Percentiles rank a stretch among this genome's conserved stretches.
phyloP scores from a whole-genome alignment of 805 yeast species.

The Middelhovenomyces tepae region DNA sequence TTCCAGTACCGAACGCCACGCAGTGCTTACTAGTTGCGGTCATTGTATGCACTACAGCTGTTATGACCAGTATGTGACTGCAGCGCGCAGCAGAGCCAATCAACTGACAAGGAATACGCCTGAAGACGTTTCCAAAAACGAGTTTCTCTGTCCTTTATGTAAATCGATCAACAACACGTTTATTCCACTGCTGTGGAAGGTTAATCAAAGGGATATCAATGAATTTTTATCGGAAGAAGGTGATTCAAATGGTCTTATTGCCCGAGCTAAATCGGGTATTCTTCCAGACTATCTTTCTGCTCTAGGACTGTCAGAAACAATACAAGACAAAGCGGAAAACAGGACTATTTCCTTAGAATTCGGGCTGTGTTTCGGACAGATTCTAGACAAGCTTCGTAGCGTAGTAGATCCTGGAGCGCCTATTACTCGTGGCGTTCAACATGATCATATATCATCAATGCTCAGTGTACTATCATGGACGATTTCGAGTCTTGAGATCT shows the following conservation, averaged over 20 bases:
- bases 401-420: too few species aligned
- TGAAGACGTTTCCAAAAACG: conserved; percentile 59
- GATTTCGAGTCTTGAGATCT: conserved; percentile 56
- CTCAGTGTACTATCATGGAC: conserved; percentile 39
- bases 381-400: too few species aligned
- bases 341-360: too few species aligned
- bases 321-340: too few species aligned
- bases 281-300: too few species aligned
- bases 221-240: too few species aligned
- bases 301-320: too few species aligned
- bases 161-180: conserved; percentile 78
- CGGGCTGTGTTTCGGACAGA: too few species aligned
- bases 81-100: conserved; percentile 46
- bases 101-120: conserved; percentile 81
- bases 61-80: conserved; percentile 50
- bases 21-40: conserved; percentile 69
- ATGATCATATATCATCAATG: conserved; percentile 15
- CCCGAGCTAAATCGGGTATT: too few species aligned
- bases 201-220: conserved; percentile 30
- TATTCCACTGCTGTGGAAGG: conserved; percentile 61
- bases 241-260: too few species aligned
- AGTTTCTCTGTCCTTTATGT: conserved; percentile 85
- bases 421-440: too few species aligned
- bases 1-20: conserved; percentile 14
- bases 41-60: conserved; percentile 89